Evolutionary conservation across 805 yeast genomes (phyloP), one percentile per base, ranked within the genome.

Genomic region (Candida arabinofermentans): DNA sequence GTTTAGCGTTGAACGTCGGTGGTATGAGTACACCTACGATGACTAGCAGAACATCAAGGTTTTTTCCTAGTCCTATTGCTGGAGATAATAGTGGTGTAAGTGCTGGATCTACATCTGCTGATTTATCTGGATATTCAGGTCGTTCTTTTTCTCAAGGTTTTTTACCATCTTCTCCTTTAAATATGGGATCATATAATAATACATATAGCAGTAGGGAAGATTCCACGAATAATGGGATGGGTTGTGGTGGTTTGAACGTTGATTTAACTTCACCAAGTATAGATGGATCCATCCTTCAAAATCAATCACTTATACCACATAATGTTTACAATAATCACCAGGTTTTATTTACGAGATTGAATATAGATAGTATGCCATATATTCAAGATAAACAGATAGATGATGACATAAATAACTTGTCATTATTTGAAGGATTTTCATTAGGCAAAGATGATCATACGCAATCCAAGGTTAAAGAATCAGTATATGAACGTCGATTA

Each of bases 11-110:
- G 13, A 55, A 49, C n/a, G 57, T 29, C 14, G 16, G 10, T 16
- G 32, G n/a, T 14, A 29, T 29, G 32, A 29, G 54, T 21, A 55
- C 59, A 4, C 56, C 61, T 8, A 46, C 43, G 6, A 42, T 47
- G 27, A 51, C 49, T 27, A 29, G 16, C 9, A 44, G 64, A 17
- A 57, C 58, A 53, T 59, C 67, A 4, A 45, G 69, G 21, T 64
- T 64, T 38, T 64, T 64, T 39, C 69, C 69, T 3, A 59, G 64
- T 26, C 67, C 67, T 3, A 38, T 49, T 4, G 27, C 46, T 7
- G 63, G 57, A 23, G 33, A 39, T n/a, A 24, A 36, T 4, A 36
- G 19, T 19, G 32, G 33, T 14, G 19, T 34, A 12, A 22, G 35
- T 21, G 18, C 32, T 31, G 49, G 40, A n/a, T 30, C 35, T 34